Conservation (phyloP, 2,329 filamentous ascomycete genomes). For the Coniella vitis region DNA sequence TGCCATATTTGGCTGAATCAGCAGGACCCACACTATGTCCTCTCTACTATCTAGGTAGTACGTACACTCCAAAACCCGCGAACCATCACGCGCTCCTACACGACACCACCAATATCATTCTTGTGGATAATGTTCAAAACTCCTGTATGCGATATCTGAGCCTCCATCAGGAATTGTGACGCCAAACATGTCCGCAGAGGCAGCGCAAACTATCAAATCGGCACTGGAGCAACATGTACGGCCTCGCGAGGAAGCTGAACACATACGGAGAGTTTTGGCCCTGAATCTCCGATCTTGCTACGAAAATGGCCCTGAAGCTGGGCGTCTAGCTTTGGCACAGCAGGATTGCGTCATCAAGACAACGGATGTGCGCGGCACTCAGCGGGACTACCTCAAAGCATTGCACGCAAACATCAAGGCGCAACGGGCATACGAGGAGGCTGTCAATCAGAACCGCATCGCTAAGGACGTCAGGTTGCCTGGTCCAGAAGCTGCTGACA, state of each 20-base stretch:
- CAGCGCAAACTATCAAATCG: constrained; percentile 32
- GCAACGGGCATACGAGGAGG: constrained; percentile 37
- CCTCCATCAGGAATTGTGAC: too few species aligned
- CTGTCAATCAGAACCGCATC: constrained; percentile 21
- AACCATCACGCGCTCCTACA: too few species aligned
- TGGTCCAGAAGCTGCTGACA: neutral
- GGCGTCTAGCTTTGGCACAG: constrained; percentile 43
- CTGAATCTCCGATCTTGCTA: constrained; percentile 45
- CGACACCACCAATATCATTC: too few species aligned
- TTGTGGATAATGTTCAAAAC: too few species aligned
- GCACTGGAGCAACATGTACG: constrained; percentile 47
- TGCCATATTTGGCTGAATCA: neutral
- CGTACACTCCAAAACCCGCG: too few species aligned
- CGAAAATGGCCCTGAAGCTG: constrained; percentile 33
- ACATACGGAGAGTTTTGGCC: constrained; percentile 48
- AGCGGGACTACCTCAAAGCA: constrained; percentile 49
- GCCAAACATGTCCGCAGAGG: constrained; percentile 26
- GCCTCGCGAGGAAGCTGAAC: constrained; percentile 49
- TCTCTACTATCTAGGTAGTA: neutral
- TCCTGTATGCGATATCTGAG: too few species aligned
- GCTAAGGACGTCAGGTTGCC: constrained; percentile 22
- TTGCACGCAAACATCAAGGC: constrained; percentile 46
- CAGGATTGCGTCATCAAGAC: constrained; percentile 29
- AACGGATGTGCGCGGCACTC: constrained; percentile 37
- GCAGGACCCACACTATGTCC: constrained; percentile 24